These are phyloP conservation scores for Plasmodium inui DNA, from an alignment of 169 alveolate genomes.

Conservation along the genomic window DNA sequence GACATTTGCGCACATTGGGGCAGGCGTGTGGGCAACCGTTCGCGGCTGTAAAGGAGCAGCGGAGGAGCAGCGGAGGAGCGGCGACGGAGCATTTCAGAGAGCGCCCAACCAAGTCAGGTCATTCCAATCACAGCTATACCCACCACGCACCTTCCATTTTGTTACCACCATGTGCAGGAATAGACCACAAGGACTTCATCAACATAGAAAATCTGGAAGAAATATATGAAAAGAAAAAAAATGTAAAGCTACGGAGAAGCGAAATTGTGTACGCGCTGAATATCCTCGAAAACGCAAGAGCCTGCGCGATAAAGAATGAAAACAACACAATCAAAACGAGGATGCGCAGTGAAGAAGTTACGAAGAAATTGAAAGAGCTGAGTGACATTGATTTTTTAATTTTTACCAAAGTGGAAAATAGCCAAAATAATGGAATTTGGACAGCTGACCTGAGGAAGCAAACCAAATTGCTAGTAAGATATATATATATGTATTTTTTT, in stretches of 20 bases:
- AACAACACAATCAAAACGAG: constrained; percentile 75
- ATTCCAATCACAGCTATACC: not conserved
- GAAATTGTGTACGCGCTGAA: constrained; percentile 78
- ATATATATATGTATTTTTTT: not conserved
- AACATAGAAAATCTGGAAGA: constrained; percentile 58
- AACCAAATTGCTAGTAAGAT: constrained; percentile 86
- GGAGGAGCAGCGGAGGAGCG: not conserved
- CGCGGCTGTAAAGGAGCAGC: not conserved
- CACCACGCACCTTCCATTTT: not conserved
- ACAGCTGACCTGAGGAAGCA: constrained; percentile 92
- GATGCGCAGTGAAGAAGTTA: constrained; percentile 87
- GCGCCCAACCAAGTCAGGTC: not conserved
- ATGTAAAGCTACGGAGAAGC: constrained; percentile 38
- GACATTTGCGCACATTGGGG: not conserved
- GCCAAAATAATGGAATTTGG: constrained; percentile 93
- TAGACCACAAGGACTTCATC: constrained; percentile 61
- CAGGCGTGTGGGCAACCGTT: not conserved
- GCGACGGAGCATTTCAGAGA: not conserved
- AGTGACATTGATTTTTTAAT: constrained; percentile 90
- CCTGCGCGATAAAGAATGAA: constrained; percentile 79
- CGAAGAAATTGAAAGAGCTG: constrained; percentile 86
- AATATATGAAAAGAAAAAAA: constrained; percentile 70
- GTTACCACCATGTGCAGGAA: not conserved
- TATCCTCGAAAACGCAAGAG: constrained; percentile 79
- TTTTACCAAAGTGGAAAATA: constrained; percentile 91